Evolutionary conservation across 2,329 filamentous ascomycete genomes (phyloP).

Genomic region (Arthroderma sp.): DNA sequence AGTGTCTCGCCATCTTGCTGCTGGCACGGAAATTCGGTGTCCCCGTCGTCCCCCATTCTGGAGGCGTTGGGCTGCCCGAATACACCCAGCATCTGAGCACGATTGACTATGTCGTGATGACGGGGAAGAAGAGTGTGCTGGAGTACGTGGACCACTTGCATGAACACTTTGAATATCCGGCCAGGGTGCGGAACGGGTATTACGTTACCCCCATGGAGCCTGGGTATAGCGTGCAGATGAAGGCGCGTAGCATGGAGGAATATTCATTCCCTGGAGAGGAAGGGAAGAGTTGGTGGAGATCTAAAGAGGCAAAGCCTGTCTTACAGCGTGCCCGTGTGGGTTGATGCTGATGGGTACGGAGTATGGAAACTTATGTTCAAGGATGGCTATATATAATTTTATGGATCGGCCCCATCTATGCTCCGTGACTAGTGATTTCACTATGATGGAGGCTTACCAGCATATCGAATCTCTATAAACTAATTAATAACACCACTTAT

Average conservation of each 20-base stretch:
- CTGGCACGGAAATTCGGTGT: conserved; percentile 59
- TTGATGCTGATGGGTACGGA: not conserved
- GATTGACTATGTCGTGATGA: conserved; percentile 83
- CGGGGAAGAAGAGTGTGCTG: conserved; percentile 65
- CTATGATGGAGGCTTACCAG: not conserved
- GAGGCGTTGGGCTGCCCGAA: conserved; percentile 80
- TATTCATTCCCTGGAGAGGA: conserved; percentile 66
- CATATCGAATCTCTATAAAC: not conserved
- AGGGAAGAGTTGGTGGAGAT: conserved; percentile 76
- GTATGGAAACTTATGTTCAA: not conserved
- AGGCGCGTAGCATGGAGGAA: conserved; percentile 68
- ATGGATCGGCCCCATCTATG: not conserved
- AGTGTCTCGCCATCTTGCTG: conserved; percentile 78
- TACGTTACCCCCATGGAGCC: conserved; percentile 74
- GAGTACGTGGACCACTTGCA: conserved; percentile 92
- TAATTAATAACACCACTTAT: not conserved
- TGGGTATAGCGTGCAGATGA: conserved; percentile 92
- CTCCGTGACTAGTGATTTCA: not conserved
- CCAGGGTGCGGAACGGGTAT: conserved; percentile 69
- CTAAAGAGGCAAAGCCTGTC: conserved; percentile 63
- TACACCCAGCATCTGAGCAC: conserved; percentile 89
- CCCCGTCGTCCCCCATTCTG: conserved; percentile 78
- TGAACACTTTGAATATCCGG: conserved; percentile 80
- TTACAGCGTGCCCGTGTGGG: conserved; percentile 3
- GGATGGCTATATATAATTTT: not conserved